A percentile compares a stretch with the other conserved stretches of the same genome.
Conservation (phyloP, 345 rosid species). For the Bruguiera gymnorhiza region DNA sequence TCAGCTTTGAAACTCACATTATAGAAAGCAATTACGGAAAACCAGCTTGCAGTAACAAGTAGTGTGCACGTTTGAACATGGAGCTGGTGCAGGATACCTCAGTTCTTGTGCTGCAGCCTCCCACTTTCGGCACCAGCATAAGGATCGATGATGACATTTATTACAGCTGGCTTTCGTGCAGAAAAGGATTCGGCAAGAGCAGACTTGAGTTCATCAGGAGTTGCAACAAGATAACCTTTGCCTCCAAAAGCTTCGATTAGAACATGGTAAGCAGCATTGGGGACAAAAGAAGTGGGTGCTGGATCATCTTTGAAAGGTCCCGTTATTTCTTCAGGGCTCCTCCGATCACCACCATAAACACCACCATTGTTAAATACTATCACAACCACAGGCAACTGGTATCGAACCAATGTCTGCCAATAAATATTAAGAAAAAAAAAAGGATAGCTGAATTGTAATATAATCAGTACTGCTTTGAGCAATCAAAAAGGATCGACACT, state of each 20-base stretch:
- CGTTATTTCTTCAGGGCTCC: conserved; percentile 70
- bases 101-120: conserved; percentile 94
- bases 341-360: conserved; percentile 93
- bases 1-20: no score
- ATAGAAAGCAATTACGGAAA: no score
- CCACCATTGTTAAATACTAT: conserved; percentile 98
- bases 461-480: no score
- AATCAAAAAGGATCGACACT: not conserved
- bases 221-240: conserved; percentile 76
- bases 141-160: conserved; percentile 78
- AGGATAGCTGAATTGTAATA: not conserved
- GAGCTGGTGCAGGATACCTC: conserved; percentile 17
- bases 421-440: not conserved
- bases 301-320: conserved; percentile 92
- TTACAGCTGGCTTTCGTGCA: conserved; percentile 72
- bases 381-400: conserved; percentile 82
- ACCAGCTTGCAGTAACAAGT: not conserved
- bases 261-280: conserved; percentile 75
- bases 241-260: conserved; percentile 93
- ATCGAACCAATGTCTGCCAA: conserved; percentile 81
- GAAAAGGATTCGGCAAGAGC: conserved; percentile 77
- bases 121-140: conserved; percentile 98
- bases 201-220: conserved; percentile 74
- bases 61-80: not conserved
- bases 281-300: conserved; percentile 95